Percentiles rank a stretch among this genome's conserved stretches.
phyloP scores from a whole-genome alignment of 495 filamentous ascomycete species.

The Penicillium lagena region DNA sequence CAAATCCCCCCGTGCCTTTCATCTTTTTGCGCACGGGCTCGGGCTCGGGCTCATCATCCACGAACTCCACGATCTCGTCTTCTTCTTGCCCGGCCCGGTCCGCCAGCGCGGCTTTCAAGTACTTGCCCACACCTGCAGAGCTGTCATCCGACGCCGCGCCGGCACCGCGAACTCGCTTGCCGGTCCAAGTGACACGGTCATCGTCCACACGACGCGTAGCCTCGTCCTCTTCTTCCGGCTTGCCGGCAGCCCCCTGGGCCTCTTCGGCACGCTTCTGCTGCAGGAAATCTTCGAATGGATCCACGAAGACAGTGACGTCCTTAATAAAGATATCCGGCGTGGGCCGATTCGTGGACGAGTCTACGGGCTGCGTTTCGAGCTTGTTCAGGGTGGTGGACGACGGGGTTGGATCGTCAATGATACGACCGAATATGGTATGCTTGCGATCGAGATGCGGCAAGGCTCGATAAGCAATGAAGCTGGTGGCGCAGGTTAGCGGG shows the following conservation, averaged over 20 bases:
- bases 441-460: slow-evolving; percentile 84
- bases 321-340: slow-evolving; percentile 69
- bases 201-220: slow-evolving; percentile 67
- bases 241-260: slow-evolving; percentile 30
- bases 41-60: slow-evolving; percentile 51
- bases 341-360: slow-evolving; percentile 63
- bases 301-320: slow-evolving; percentile 81
- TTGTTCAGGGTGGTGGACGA: slow-evolving; percentile 52
- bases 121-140: slow-evolving; percentile 64
- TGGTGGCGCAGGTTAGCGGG: slow-evolving; percentile 2
- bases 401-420: slow-evolving; percentile 69
- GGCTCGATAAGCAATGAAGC: slow-evolving; percentile 81
- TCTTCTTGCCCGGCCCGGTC: slow-evolving; percentile 33
- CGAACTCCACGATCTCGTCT: slow-evolving; percentile 53
- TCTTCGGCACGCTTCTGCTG: slow-evolving; percentile 47
- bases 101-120: slow-evolving; percentile 55
- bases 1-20: slow-evolving; percentile 74
- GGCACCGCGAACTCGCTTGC: slow-evolving; percentile 62
- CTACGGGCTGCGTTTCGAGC: slow-evolving; percentile 67
- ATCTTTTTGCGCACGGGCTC: slow-evolving; percentile 75
- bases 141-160: slow-evolving; percentile 45
- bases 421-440: slow-evolving; percentile 88
- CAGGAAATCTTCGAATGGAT: slow-evolving; percentile 90
- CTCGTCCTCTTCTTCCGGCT: slow-evolving; percentile 31
- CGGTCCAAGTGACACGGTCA: slow-evolving; percentile 85